Evolutionary conservation across 306 rosid genomes (phyloP).

Genomic region (Lablab purpureus): DNA sequence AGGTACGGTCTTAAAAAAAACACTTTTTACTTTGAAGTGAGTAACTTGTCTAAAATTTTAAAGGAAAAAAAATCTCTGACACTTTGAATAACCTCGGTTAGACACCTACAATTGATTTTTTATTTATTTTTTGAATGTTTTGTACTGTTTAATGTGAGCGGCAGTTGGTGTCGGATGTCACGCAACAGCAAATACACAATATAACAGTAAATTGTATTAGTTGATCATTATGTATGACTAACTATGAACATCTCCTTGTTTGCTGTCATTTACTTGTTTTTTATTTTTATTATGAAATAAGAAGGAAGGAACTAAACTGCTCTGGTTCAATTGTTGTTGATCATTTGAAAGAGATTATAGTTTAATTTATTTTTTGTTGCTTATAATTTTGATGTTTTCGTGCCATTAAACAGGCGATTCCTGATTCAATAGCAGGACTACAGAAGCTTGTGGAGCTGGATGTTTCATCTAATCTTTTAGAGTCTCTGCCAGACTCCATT

Average conservation of each 20-base stretch:
- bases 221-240: background rate
- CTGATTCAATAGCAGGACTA: constrained; percentile 58
- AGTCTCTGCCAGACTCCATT: constrained; percentile 52
- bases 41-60: background rate
- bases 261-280: background rate
- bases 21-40: constrained; percentile 13
- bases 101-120: too few species aligned
- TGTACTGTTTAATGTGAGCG: too few species aligned
- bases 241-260: background rate
- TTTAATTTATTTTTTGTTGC: background rate
- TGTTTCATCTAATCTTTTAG: constrained; percentile 56
- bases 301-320: background rate
- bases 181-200: too few species aligned
- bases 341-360: background rate
- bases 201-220: background rate
- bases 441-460: constrained; percentile 59
- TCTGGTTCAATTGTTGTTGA: background rate
- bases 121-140: too few species aligned
- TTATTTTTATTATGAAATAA: background rate
- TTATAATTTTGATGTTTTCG: constrained; percentile 23
- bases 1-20: background rate
- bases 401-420: constrained; percentile 55
- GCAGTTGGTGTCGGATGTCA: too few species aligned
- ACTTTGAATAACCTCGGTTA: too few species aligned
- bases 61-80: too few species aligned